Conservation (phyloP, 73 alveolate species). For the Durusdinium trenchii region DNA sequence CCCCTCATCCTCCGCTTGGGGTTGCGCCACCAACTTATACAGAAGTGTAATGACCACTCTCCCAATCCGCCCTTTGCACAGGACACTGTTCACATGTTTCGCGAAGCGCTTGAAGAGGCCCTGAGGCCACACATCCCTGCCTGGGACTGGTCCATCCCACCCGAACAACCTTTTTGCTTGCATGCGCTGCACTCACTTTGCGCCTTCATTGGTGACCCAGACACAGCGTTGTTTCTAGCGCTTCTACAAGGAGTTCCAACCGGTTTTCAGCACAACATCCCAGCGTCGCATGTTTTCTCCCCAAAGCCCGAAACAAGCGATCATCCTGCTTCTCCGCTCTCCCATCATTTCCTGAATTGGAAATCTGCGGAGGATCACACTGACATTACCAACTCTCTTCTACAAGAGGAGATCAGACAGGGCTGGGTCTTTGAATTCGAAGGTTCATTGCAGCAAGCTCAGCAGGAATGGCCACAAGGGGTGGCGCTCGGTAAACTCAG, state of each 20-base stretch:
- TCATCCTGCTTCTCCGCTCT: no score
- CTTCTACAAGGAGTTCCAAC: conserved; percentile 23
- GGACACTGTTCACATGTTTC: no score
- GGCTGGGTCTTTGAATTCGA: background rate
- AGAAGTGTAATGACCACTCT: no score
- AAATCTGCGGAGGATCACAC: background rate
- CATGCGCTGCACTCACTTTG: background rate
- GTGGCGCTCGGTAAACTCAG: conserved; percentile 19
- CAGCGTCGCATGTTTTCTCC: background rate
- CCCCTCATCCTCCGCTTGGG: no score
- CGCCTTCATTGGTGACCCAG: background rate
- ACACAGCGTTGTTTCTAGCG: background rate
- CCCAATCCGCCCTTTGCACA: no score
- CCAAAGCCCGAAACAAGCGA: background rate
- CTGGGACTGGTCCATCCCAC: background rate
- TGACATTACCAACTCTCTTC: background rate
- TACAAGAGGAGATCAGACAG: background rate
- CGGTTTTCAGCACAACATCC: background rate
- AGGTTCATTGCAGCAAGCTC: background rate
- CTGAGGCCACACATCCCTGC: no score
- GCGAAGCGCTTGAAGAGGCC: no score
- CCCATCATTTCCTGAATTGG: background rate
- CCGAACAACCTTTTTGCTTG: background rate
- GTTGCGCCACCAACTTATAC: no score
- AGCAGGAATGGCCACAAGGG: background rate